phyloP scores from a whole-genome alignment of 164 flowering plant genomes.

The Kalanchoe fedtschenkoi region DNA sequence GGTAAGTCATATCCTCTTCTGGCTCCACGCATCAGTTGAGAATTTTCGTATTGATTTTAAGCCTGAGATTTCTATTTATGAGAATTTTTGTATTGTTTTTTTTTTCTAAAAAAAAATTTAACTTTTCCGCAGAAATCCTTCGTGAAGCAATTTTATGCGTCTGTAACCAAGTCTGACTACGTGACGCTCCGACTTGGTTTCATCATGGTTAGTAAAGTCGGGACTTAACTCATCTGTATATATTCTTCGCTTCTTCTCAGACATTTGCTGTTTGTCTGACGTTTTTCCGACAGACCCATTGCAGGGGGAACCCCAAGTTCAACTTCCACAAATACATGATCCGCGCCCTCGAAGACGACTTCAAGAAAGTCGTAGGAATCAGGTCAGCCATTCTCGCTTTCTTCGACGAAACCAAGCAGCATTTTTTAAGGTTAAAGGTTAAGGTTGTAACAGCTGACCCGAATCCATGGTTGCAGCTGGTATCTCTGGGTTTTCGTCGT shows the following conservation, averaged over 20 bases:
- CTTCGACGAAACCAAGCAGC: neutral
- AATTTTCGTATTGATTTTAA: neutral
- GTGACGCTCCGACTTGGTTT: constrained; percentile 66
- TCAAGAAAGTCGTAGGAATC: constrained; percentile 80
- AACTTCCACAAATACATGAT: constrained; percentile 90
- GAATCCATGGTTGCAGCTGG: constrained; percentile 63
- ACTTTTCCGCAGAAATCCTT: constrained; percentile 43
- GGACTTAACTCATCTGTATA: neutral
- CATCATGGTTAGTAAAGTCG: constrained; percentile 39
- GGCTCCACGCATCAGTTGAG: neutral
- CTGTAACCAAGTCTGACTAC: constrained; percentile 73
- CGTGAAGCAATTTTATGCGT: constrained; percentile 70
- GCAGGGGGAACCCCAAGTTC: constrained; percentile 49
- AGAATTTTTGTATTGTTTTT: neutral
- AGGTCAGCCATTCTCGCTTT: constrained; percentile 36
- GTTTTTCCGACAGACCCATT: constrained; percentile 42
- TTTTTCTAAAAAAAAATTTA: neutral
- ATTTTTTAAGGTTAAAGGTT: neutral
- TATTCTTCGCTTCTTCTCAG: neutral
- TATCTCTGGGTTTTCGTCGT: constrained; percentile 89
- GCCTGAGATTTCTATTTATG: no score
- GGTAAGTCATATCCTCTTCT: constrained; percentile 28
- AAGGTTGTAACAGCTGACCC: neutral
- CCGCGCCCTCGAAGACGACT: constrained; percentile 80
- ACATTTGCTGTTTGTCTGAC: neutral